Evolutionary conservation across 1,284 basidiomycete species (phyloP), one percentile per base, ranked within the genome.

Genomic region (Ceratobasidium sp.): DNA sequence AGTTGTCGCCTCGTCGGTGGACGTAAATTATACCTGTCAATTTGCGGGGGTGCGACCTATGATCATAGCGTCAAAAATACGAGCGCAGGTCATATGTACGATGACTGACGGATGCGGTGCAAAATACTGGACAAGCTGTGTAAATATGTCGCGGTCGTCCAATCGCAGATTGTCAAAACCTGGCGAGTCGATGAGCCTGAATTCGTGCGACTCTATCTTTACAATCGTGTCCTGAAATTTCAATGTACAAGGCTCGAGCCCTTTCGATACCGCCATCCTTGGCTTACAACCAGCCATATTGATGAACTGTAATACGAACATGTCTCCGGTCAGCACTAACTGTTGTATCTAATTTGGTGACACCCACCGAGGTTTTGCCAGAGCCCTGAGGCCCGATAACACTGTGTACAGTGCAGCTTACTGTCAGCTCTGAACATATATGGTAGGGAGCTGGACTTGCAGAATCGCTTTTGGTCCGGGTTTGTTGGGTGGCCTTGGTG

Each of bases 141-240:
- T 29, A n/a, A 71, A 27, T 46, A 71, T 59, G 11, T 71, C 51
- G 19, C 24, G 13, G 16, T 71, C 54, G 2, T n/a, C 29, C 54
- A 31, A 14, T 0, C 22, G 24, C 24, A 27, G 31, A 37, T 31
- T 49, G 53, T 71, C 31, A 41, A 71, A 71, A 6, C 66, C 66
- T 13, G 66, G 66, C 2, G 66, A 71, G 53, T 71, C 66, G 22
- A 71, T 56, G 39, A 71, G 54, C 22, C 19, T 48, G 27, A 71
- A 59, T 14, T 56, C 54, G 13, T 46, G n/a, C 8, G 31, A 29
- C 5, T 29, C 51, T n/a, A 37, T 4, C 6, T 19, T 61, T 2
- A 37, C n/a, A 37, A 31, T n/a, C 7, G 5, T 16, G 5, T 24
- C n/a, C 1, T n/a, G 37, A 22, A 61, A 61, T 8, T 27, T 4